Base-by-base conservation (phyloP, 768 basidiomycete genomes). In the Pisolithus tinctorius region DNA sequence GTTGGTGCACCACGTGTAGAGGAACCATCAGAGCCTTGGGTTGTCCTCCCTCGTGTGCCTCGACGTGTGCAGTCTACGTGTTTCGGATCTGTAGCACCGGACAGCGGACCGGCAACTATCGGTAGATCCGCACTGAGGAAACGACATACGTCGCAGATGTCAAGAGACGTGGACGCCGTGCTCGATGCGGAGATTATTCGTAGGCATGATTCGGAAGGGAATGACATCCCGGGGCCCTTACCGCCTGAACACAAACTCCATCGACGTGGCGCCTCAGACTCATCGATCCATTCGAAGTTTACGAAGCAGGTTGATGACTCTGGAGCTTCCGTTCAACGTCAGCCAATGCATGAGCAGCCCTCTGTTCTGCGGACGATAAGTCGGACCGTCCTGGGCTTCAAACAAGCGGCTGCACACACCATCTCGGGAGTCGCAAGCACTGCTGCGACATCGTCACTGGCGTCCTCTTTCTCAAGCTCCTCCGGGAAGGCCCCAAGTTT, bases 231-330 rank as follows among this genome's bases (percentile, higher is more conserved):
- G 37, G 71, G 76, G 4, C 74, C 84, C n/a, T 65, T 90, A 14
- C 43, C 43, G 16, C 68, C 83, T 25, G 76, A 86, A 45, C 81
- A 82, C 20, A 81, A 83, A 16, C 71, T 93, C 6, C 80, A 82
- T 37, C 78, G 86, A 27, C 79, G 94, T 49, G 92, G 93, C 2
- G 67, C 96, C 46, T 92, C 89, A 2, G 95, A 97, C 64, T 94
- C 93, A 1, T 94, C 91, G 2, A 93, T 97, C 54, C 88, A 84
- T 55, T 86, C 90, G 4, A 90, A 90, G 0, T 95, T 88, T 68
- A 71, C 82, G 53, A 74, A 69, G 49, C 79, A 86, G 45, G 72
- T 66, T 4, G 74, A 73, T n/a, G 69, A 71, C 29, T 23, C 49
- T 53, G 44, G 52, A 38, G 34, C 49, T 43, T 39, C 16, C 38